Percentiles rank a stretch among this genome's conserved stretches.
phyloP scores from a whole-genome alignment of 2,329 filamentous ascomycete genomes.

The Hypocrella siamensis region DNA sequence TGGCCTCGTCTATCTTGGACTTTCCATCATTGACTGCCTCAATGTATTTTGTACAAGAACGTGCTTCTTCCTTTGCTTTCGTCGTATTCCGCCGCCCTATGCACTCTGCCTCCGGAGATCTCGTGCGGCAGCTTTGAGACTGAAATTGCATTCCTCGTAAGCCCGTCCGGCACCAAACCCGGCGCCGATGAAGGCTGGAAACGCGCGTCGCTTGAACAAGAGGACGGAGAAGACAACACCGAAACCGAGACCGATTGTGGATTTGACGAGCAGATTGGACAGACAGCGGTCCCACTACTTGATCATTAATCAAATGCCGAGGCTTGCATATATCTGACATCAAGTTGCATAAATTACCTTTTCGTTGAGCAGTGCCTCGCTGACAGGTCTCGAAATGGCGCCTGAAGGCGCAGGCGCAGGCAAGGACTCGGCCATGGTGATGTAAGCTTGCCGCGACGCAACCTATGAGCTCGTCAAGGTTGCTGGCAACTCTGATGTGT shows the following conservation, averaged over 20 bases:
- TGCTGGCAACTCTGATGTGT: slow-evolving; percentile 1
- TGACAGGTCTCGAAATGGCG: slow-evolving; percentile 69
- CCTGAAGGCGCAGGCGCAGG: slow-evolving; percentile 34
- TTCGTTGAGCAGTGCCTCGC: slow-evolving; percentile 95
- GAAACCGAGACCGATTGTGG: slow-evolving; percentile 87
- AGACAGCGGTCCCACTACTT: slow-evolving; percentile 93
- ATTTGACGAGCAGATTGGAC: slow-evolving; percentile 94
- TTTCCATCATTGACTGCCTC: slow-evolving; percentile 8
- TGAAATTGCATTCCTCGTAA: slow-evolving; percentile 95
- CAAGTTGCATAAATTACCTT: slow-evolving; percentile 49
- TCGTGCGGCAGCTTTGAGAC: slow-evolving; percentile 44
- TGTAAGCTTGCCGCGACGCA: no score
- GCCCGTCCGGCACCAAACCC: slow-evolving; percentile 93
- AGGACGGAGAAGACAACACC: slow-evolving; percentile 98
- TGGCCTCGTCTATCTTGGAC: slow-evolving; percentile 6
- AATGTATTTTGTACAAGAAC: slow-evolving; percentile 12
- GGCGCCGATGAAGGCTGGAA: slow-evolving; percentile 88
- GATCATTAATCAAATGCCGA: slow-evolving; percentile 8
- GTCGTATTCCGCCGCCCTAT: slow-evolving; percentile 11
- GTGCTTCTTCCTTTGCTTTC: slow-evolving; percentile 2
- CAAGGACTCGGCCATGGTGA: slow-evolving; percentile 38
- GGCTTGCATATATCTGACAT: not conserved
- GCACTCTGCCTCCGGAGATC: slow-evolving; percentile 37
- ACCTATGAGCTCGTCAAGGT: no score
- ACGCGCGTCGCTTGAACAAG: slow-evolving; percentile 93